A percentile compares a stretch with the other conserved stretches of the same genome.
Conservation (phyloP, 2,329 filamentous ascomycete species). For the Cercospora sp. region DNA sequence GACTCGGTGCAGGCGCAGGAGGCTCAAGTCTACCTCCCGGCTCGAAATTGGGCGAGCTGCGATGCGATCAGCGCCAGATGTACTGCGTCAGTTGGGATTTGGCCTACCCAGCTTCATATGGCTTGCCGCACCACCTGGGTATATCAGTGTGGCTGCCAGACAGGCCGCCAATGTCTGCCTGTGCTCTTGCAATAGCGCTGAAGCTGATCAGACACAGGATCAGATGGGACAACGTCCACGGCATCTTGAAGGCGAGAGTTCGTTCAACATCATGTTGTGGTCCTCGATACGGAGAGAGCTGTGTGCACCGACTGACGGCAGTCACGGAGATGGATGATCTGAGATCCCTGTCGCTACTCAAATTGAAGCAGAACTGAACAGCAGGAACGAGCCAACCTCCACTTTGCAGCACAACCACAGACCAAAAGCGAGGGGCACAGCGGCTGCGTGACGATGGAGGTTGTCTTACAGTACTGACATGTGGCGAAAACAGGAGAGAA, state of each 20-base stretch:
- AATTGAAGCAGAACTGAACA: background rate
- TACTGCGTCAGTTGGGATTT: no score
- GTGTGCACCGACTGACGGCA: background rate
- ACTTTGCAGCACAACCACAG: no score
- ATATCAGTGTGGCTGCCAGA: conserved; percentile 42
- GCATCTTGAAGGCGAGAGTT: background rate
- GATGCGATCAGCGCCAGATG: background rate
- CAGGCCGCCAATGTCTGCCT: conserved; percentile 26
- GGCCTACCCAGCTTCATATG: conserved; percentile 39
- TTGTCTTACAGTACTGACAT: no score
- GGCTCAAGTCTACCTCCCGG: conserved; percentile 51
- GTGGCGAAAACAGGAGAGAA: background rate
- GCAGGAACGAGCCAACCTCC: background rate
- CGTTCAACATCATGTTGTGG: background rate
- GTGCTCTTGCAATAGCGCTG: background rate
- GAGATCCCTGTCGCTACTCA: background rate
- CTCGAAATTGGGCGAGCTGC: conserved; percentile 49
- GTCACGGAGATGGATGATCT: background rate
- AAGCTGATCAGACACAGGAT: background rate
- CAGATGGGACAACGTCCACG: no score
- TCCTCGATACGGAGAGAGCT: background rate
- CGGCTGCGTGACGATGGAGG: no score
- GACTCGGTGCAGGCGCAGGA: conserved; percentile 41
- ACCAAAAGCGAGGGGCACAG: no score
- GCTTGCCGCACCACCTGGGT: conserved; percentile 54